These are phyloP conservation scores for Fusarium dlaminii DNA, from an alignment of 2,329 filamentous ascomycete genomes.

Conservation along the genomic window DNA sequence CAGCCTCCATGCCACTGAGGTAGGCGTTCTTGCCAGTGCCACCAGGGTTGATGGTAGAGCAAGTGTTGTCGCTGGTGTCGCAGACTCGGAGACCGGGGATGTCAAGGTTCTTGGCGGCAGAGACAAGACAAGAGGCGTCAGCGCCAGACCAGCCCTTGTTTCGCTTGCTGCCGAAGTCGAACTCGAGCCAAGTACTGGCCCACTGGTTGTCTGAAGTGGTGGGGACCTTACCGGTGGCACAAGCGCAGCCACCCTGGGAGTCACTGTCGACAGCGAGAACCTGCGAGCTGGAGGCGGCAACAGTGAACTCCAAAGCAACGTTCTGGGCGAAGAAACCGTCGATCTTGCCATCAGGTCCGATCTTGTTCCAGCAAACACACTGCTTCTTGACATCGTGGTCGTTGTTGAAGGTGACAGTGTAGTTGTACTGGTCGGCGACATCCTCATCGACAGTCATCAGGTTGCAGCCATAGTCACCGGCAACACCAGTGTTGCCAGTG, in stretches of 20 bases:
- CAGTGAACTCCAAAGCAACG: conserved; percentile 53
- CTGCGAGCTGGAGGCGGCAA: conserved; percentile 51
- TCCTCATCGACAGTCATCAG: conserved; percentile 54
- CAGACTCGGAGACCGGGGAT: conserved; percentile 53
- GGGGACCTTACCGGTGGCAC: conserved; percentile 47
- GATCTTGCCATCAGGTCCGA: conserved; percentile 54
- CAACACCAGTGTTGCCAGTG: conserved; percentile 57
- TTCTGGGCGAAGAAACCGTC: conserved; percentile 60
- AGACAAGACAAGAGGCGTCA: conserved; percentile 61
- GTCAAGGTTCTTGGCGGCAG: conserved; percentile 36
- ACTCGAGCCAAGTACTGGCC: conserved; percentile 60
- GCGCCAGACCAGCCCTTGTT: conserved; percentile 62
- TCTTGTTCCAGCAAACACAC: conserved; percentile 64
- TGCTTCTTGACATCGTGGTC: conserved; percentile 47
- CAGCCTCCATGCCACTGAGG: conserved; percentile 48
- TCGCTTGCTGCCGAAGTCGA: conserved; percentile 56
- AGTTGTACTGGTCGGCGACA: conserved; percentile 54
- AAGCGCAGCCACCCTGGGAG: conserved; percentile 61
- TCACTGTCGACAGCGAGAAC: conserved; percentile 57
- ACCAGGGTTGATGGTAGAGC: conserved; percentile 52
- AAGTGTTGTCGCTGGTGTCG: conserved; percentile 47
- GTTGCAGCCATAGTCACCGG: conserved; percentile 61
- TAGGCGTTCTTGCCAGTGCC: conserved; percentile 52
- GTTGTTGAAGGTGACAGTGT: conserved; percentile 55
- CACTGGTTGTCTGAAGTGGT: conserved; percentile 53